A percentile compares a stretch with the other conserved stretches of the same genome.
phyloP scores from a whole-genome alignment of 2,329 filamentous ascomycete species.

The Aureobasidium sp. region DNA sequence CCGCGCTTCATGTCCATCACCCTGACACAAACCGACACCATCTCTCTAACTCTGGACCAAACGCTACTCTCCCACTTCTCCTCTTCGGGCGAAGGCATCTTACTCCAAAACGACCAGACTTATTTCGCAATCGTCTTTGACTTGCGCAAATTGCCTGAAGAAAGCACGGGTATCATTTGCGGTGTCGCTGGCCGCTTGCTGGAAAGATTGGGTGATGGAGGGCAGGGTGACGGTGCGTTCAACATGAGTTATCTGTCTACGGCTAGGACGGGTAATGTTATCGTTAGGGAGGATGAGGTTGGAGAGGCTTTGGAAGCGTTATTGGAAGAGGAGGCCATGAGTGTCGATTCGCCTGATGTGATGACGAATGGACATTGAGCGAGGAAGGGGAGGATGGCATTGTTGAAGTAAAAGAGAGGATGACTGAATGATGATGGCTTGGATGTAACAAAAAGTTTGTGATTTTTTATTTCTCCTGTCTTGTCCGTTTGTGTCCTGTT shows the following conservation, averaged over 20 bases:
- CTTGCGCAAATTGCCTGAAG: constrained; percentile 69
- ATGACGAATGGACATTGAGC: background rate
- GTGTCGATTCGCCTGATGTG: background rate
- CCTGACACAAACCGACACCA: constrained; percentile 64
- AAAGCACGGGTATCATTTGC: constrained; percentile 91
- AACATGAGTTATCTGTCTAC: constrained; percentile 91
- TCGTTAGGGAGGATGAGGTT: constrained; percentile 69
- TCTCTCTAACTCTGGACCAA: constrained; percentile 66
- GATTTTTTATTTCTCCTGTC: background rate
- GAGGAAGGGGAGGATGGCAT: background rate
- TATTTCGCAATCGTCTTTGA: constrained; percentile 80
- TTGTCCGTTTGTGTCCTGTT: background rate
- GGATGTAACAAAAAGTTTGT: background rate
- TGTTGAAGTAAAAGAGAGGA: background rate
- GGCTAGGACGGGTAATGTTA: constrained; percentile 79
- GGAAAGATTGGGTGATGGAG: constrained; percentile 50
- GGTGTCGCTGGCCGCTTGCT: constrained; percentile 81
- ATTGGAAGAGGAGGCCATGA: constrained; percentile 26
- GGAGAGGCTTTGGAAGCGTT: constrained; percentile 67
- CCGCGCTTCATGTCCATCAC: constrained; percentile 66
- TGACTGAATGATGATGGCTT: background rate
- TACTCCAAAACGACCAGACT: constrained; percentile 69
- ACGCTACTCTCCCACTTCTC: constrained; percentile 52
- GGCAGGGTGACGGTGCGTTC: constrained; percentile 34
- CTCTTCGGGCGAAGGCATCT: constrained; percentile 47